These are phyloP conservation scores for Lobosporangium transversale DNA, from an alignment of 192 early-diverging fungal species.

Conservation along the genomic window DNA sequence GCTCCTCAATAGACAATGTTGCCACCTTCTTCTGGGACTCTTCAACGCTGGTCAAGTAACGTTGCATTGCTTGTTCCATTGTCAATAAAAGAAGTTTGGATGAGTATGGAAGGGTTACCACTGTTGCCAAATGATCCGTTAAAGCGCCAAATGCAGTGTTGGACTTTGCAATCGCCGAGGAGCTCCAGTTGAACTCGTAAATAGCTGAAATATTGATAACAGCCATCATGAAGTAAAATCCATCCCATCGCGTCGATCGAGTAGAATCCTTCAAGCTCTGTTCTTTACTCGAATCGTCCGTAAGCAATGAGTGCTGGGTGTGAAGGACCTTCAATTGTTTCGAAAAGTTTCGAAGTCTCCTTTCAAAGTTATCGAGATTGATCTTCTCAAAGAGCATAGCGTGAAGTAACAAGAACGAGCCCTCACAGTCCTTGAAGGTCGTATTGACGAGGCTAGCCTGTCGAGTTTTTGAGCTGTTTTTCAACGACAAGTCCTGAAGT, in stretches of 20 bases:
- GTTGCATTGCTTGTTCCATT: slow-evolving; percentile 53
- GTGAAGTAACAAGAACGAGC: slow-evolving; percentile 58
- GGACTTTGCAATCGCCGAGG: slow-evolving; percentile 40
- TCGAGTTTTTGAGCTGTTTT: slow-evolving; percentile 29
- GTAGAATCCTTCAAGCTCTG: neutral
- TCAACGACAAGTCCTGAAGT: slow-evolving; percentile 14
- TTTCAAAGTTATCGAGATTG: slow-evolving; percentile 62
- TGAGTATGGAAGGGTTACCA: slow-evolving; percentile 42
- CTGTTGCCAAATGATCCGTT: slow-evolving; percentile 22
- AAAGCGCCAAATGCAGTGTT: slow-evolving; percentile 14
- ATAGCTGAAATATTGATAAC: slow-evolving; percentile 58
- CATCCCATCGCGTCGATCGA: slow-evolving; percentile 20
- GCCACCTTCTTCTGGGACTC: slow-evolving; percentile 13
- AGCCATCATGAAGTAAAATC: slow-evolving; percentile 61
- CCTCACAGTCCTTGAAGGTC: slow-evolving; percentile 34
- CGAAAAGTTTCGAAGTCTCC: slow-evolving; percentile 29
- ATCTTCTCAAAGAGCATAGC: slow-evolving; percentile 70
- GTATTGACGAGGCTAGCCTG: slow-evolving; percentile 11
- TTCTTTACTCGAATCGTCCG: neutral
- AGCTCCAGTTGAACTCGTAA: slow-evolving; percentile 58
- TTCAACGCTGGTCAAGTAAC: slow-evolving; percentile 27
- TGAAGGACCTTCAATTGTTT: slow-evolving; percentile 31
- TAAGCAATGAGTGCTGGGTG: neutral
- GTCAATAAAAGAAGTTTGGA: slow-evolving; percentile 46
- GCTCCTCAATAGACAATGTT: slow-evolving; percentile 17